phyloP scores from a whole-genome alignment of 768 basidiomycete genomes.

The Trametes punicea region DNA sequence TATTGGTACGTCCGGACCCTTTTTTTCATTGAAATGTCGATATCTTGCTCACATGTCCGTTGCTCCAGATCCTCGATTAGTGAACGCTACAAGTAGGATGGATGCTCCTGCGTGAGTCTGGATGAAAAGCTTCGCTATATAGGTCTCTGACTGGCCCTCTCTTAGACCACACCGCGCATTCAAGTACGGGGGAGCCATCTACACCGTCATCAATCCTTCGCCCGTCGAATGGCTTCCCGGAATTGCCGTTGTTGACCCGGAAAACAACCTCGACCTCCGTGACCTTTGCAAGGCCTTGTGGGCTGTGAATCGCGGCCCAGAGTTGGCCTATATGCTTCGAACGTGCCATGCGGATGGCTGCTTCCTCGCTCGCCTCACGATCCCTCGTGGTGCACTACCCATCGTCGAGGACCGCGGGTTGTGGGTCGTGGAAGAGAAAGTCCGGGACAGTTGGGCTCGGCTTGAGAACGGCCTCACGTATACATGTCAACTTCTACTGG shows the following conservation, averaged over 20 bases:
- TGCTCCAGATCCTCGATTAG: too few relatives aligned
- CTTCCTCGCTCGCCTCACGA: not conserved
- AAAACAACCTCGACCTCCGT: not conserved
- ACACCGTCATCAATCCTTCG: slow-evolving; percentile 2
- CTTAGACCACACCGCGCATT: not conserved
- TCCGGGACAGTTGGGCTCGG: not conserved
- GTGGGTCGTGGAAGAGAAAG: not conserved
- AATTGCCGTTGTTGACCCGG: too few relatives aligned
- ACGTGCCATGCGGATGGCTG: not conserved
- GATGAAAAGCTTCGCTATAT: too few relatives aligned
- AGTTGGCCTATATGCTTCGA: slow-evolving; percentile 10
- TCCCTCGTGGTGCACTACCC: not conserved
- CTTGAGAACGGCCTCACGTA: not conserved
- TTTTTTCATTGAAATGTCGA: too few relatives aligned
- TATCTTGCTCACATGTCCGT: too few relatives aligned
- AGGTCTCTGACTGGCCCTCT: not conserved
- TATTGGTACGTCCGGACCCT: too few relatives aligned
- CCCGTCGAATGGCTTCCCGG: slow-evolving; percentile 4
- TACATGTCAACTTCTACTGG: not conserved
- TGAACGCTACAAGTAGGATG: too few relatives aligned
- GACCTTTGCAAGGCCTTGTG: slow-evolving; percentile 4
- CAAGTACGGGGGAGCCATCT: not conserved
- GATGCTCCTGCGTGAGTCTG: too few relatives aligned
- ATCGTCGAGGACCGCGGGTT: not conserved
- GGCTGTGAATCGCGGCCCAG: slow-evolving; percentile 1